phyloP scores from a whole-genome alignment of 2,329 filamentous ascomycete species.

The Chrysoporthe austroafricana region DNA sequence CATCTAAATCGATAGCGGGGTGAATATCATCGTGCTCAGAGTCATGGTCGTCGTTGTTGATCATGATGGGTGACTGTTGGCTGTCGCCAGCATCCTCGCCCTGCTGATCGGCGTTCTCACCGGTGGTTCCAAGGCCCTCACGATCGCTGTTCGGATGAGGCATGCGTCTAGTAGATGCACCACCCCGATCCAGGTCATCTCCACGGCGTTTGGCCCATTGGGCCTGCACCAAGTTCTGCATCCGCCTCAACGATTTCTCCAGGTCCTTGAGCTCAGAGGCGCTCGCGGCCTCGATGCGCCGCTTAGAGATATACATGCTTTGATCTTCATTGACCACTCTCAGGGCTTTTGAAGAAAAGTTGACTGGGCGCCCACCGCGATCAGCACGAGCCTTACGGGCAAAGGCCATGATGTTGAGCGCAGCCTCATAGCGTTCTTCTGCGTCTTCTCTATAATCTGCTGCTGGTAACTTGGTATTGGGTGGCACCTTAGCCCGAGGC shows the following conservation, averaged over 20 bases:
- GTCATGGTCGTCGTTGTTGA: not conserved
- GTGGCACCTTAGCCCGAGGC: not conserved
- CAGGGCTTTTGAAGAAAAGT: not conserved
- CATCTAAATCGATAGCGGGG: not conserved
- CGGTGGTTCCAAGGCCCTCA: not conserved
- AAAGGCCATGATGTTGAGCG: slow-evolving; percentile 15
- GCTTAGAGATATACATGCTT: not conserved
- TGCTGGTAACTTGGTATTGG: not conserved
- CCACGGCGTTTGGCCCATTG: slow-evolving; percentile 7
- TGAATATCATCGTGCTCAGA: not conserved
- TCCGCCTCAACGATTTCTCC: slow-evolving; percentile 14
- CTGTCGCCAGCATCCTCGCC: not conserved
- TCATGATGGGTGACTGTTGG: not conserved
- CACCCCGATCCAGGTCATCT: not conserved
- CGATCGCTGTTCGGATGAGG: not conserved
- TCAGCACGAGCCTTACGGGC: not conserved
- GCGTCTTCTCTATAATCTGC: slow-evolving; percentile 7
- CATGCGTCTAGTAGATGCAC: not conserved
- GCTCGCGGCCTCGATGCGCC: slow-evolving; percentile 11
- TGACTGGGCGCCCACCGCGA: not conserved
- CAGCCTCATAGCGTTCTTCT: slow-evolving; percentile 14
- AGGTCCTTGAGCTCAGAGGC: slow-evolving; percentile 17
- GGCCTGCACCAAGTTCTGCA: slow-evolving; percentile 17
- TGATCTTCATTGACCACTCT: not conserved
- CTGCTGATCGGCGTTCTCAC: not conserved